phyloP scores from a whole-genome alignment of 2,329 filamentous ascomycete genomes.

The Didymella keratinophila region DNA sequence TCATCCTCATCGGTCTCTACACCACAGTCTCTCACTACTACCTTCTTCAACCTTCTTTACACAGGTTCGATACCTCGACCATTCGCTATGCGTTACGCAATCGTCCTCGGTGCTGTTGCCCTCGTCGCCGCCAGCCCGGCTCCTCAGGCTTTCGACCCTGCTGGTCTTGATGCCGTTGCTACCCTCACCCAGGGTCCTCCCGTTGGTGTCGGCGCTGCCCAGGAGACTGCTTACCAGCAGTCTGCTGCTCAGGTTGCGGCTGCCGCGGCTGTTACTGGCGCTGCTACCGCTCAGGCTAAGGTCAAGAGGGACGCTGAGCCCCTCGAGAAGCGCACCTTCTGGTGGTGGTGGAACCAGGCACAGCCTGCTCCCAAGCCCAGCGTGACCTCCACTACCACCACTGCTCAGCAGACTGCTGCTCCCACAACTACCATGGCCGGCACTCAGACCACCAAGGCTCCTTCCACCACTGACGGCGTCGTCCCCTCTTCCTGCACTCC shows the following conservation, averaged over 20 bases:
- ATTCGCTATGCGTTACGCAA: constrained; percentile 31
- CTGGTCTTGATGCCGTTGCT: constrained; percentile 20
- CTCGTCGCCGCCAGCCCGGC: constrained; percentile 33
- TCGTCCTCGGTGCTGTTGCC: constrained; percentile 33
- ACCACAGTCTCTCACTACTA: constrained; percentile 14
- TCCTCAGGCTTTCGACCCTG: constrained; percentile 30
- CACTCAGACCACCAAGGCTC: constrained; percentile 20
- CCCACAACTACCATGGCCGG: constrained; percentile 7
- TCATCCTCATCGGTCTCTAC: constrained; percentile 17
- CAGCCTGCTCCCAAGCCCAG: constrained; percentile 2
- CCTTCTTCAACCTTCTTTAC: constrained; percentile 9
- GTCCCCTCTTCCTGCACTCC: constrained; percentile 32
- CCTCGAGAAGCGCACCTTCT: constrained; percentile 22
- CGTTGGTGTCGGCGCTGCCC: constrained; percentile 25
- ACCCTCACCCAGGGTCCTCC: constrained; percentile 28
- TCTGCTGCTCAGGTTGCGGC: constrained; percentile 23
- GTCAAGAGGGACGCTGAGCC: constrained; percentile 23
- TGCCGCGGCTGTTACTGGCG: constrained; percentile 24
- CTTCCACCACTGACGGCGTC: constrained; percentile 28
- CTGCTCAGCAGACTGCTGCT: constrained; percentile 4
- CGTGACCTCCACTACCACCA: not conserved
- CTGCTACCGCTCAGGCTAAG: constrained; percentile 26
- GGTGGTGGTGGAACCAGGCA: constrained; percentile 9
- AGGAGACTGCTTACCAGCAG: constrained; percentile 26
- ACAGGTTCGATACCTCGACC: constrained; percentile 4